Evolutionary conservation across 441 rosid genomes (phyloP), one percentile per base, ranked within the genome.

Genomic region (Dalechampia spathulata): DNA sequence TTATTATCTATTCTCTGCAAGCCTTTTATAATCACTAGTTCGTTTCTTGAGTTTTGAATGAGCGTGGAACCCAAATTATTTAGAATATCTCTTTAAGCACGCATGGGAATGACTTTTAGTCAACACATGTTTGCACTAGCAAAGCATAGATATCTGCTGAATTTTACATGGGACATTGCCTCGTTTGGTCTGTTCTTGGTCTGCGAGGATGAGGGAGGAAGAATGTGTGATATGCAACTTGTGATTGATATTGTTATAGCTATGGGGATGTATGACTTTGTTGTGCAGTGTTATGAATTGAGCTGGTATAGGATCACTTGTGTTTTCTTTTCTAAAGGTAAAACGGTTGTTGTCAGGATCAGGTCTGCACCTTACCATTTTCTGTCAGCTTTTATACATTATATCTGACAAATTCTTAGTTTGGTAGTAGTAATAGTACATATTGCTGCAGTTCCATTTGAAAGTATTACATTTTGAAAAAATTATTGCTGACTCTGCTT

Each of bases 401-500:
- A 19, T 25, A 21, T 38, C 30, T 17, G 13, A 3, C 6, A 28
- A 43, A 13, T 26, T 25, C 34, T 30, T 30, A 3, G 34, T 54
- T 17, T 25, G 2, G 20, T n/a, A 11, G 41, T 55, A 16, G 36
- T 39, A 37, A 30, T 47, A 36, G 34, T 47, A 5, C 15, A 17
- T 38, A 15, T 28, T n/a, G 16, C 16, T 52, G 14, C 44, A 23
- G 38, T 34, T 52, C 44, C 46, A 23, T 15, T 37, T 1, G 32
- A 41, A 56, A 43, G 25, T 30, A 26, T 47, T 41, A 45, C 19
- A 17, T 50, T 37, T 6, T n/a, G 22, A 23, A 20, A 5, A 5
- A 43, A 27, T 30, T 28, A 37, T 36, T n/a, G 42, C 51, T 51
- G 6, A 49, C 61, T 57, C 15, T 43, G 14, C 41, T 17, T 37